Evolutionary conservation across 306 rosid genomes (phyloP), one percentile per base, ranked within the genome.

Genomic region (Cicer judaicum): DNA sequence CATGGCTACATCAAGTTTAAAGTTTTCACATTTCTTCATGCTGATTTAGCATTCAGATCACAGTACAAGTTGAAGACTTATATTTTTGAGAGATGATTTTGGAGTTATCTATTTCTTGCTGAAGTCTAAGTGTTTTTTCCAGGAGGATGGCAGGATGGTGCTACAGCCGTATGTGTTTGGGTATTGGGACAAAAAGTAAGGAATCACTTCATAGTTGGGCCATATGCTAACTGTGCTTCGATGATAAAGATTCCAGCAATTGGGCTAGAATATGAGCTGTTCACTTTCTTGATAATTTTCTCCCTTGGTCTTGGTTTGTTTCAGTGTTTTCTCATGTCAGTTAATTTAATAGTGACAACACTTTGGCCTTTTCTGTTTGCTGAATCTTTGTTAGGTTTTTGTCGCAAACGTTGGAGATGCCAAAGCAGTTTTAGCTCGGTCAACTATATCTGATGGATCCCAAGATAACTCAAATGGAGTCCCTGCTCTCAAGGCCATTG

Each of bases 131-230:
- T 75, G 59, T 49, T 75, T 39, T 74, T 66, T 73, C 70, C 87
- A 93, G 98, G 90, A 71, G 96, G 96, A 34, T 93, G 96, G 96
- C 98, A 82, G 83, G 98, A 93, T 68, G 98, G 98, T 73, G 95
- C 98, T 60, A 93, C 96, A 65, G 93, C 96, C 29, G 96, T 89
- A 21, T 90, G 96, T 76, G 86, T 89, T 64, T 93, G 98, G 98
- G 82, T 93, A 69, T 64, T 90, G 70, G 95, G 91, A 47, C 89
- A 90, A 77, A 89, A 85, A 64, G 98, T 90, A 84, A 83, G 24
- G 49, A 59, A 79, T 19, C 16, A 16, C 19, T 14, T 41, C 18
- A 7, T 29, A 7, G 14, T 49, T 49, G 19, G 74, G 40, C 16
- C 39, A 55, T 52, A 16, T 66, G 10, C 43, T 24, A 75, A 18